These are phyloP conservation scores for Rhynchosporium secalis DNA, from an alignment of 2,329 filamentous ascomycete species.

Conservation along the genomic window DNA sequence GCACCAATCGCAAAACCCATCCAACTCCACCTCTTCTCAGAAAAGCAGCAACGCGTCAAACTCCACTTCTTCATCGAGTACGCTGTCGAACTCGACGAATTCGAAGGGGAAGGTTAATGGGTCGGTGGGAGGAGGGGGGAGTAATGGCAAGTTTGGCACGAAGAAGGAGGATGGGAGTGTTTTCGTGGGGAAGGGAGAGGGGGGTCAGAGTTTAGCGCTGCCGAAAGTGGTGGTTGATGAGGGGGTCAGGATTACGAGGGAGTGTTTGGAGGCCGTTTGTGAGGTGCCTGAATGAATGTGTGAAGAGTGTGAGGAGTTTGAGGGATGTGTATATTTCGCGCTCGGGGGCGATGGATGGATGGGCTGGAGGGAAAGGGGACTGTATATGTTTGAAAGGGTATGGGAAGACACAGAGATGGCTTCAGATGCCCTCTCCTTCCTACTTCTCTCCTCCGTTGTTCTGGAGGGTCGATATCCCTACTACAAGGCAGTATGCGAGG, in stretches of 20 bases:
- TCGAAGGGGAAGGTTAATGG: slow-evolving; percentile 4
- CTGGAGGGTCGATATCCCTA: no score
- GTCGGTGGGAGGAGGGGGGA: neutral
- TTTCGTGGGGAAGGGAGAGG: slow-evolving; percentile 28
- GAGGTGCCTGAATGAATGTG: slow-evolving; percentile 33
- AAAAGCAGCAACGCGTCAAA: neutral
- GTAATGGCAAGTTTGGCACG: slow-evolving; percentile 35
- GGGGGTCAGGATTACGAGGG: slow-evolving; percentile 58
- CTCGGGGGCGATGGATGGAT: neutral
- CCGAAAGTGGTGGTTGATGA: slow-evolving; percentile 62
- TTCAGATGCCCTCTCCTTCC: neutral
- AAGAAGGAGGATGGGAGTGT: slow-evolving; percentile 17
- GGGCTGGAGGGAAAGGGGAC: neutral
- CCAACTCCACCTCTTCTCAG: neutral
- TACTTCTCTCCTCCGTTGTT: neutral
- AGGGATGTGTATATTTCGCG: neutral
- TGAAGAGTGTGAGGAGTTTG: neutral
- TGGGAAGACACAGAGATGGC: neutral
- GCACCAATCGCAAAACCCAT: neutral
- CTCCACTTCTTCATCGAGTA: slow-evolving; percentile 2
- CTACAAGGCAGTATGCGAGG: no score
- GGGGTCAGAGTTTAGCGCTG: slow-evolving; percentile 50
- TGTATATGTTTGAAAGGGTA: neutral
- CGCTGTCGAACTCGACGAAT: neutral
- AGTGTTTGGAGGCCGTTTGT: slow-evolving; percentile 52